These are phyloP conservation scores for Parasitella parasitica DNA, from an alignment of 371 early-diverging fungal genomes.

Conservation along the genomic window DNA sequence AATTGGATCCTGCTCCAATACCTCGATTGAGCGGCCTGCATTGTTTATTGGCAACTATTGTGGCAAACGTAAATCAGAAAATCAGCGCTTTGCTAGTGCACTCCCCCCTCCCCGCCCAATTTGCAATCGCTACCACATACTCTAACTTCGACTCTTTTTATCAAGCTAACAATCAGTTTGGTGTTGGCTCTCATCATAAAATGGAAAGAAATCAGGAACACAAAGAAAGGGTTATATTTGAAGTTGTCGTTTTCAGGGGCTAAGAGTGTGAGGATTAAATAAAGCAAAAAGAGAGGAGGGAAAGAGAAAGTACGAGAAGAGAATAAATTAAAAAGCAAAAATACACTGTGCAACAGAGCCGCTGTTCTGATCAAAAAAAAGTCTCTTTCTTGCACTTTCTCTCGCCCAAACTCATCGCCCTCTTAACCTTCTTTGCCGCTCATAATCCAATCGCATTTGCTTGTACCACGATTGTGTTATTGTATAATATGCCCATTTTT, in stretches of 20 bases:
- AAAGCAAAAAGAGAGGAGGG: neutral
- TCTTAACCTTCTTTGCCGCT: neutral
- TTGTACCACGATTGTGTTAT: neutral
- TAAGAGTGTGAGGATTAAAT: neutral
- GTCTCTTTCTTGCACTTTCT: neutral
- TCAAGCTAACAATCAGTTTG: slow-evolving; percentile 50
- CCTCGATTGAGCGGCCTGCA: slow-evolving; percentile 52
- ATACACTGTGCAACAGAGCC: neutral
- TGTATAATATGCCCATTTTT: neutral
- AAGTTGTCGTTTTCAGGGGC: neutral
- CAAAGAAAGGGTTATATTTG: too few relatives aligned
- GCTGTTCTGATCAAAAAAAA: slow-evolving; percentile 5
- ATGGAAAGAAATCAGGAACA: too few relatives aligned
- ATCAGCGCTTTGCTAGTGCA: too few relatives aligned
- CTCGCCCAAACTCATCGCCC: neutral
- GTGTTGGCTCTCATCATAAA: slow-evolving; percentile 41
- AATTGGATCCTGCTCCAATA: slow-evolving; percentile 63
- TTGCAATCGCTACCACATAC: slow-evolving; percentile 16
- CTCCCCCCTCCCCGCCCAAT: too few relatives aligned
- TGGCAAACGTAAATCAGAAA: neutral
- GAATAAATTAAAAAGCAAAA: neutral
- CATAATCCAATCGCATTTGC: neutral
- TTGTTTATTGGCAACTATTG: slow-evolving; percentile 66
- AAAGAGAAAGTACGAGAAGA: slow-evolving; percentile 1
- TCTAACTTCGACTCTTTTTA: slow-evolving; percentile 53